Base-by-base conservation (phyloP, 139 green algal species). In the Chlamydomonas sphaeroides region DNA sequence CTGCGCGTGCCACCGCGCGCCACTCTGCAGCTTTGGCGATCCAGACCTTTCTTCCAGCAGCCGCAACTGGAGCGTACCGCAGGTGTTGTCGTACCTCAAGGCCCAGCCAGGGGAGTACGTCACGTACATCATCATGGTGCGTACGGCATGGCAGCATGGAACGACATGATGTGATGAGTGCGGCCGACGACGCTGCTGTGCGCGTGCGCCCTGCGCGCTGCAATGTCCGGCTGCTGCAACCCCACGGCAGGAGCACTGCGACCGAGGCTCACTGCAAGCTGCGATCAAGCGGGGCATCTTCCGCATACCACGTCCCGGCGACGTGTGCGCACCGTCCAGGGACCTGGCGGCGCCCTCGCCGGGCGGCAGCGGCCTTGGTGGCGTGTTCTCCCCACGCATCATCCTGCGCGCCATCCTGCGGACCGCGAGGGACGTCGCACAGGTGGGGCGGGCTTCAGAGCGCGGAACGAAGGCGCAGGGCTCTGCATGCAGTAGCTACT, bases 111-210 rank as follows among this genome's bases (percentile, higher is more conserved):
- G 73, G 57, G 70, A 70, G 73, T 80, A 80, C 39, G 11, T 80
- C 3, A 80, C 73, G 2, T 57, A 80, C 57, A 80, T 80, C 39
- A 80, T 80, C 57, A 80, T 80, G 73, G 71, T 68, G 49, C 5
- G 70, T 26, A 30, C 8, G 35, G 11, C 5, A 17, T 33, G 17
- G 23, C 8, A 10, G 11, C 5, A 17, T 33, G 38, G 38, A 23
- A 25, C 10, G 38, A 5, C 10, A 61, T 1, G 51, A 10, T 39
- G 41, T 5, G 28, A 14, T 2, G 42, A 1, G 41, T 39, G 26
- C 5, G 14, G 66, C 8, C 21, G 5, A 18, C 23, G 23, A 53
- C 10, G 10, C 45, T 53, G 45, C 45, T 53, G 45, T 53, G 11
- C 14, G 10, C 45, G 10, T 14, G 11, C 45, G 11, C 45, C 45